These are phyloP conservation scores for Chlorencoelia australis DNA, from an alignment of 2,329 filamentous ascomycete species.

Conservation along the genomic window DNA sequence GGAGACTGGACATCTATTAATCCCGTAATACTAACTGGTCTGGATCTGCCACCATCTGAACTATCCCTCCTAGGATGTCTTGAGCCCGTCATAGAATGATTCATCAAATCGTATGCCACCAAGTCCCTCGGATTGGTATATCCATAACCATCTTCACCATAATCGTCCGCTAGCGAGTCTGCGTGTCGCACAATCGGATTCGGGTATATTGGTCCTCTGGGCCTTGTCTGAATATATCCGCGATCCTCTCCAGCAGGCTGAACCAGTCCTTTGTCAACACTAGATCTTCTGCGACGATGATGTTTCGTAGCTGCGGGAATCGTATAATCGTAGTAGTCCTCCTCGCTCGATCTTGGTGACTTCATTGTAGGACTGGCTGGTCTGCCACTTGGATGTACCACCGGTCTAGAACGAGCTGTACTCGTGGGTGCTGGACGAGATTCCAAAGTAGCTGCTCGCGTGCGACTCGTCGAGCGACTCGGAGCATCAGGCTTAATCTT, in stretches of 20 bases:
- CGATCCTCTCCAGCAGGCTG: too few relatives aligned
- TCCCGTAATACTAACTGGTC: conserved; percentile 22
- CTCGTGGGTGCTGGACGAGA: conserved; percentile 38
- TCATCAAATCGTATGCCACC: conserved; percentile 50
- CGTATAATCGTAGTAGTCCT: conserved; percentile 43
- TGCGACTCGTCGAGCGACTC: conserved; percentile 37
- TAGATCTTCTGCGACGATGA: conserved; percentile 24
- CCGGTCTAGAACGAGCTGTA: conserved; percentile 35
- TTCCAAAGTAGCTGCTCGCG: conserved; percentile 40
- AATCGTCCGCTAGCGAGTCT: conserved; percentile 36
- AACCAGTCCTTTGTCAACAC: too few relatives aligned
- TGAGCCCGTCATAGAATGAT: conserved; percentile 33
- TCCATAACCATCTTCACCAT: conserved; percentile 50
- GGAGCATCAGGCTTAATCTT: conserved; percentile 44
- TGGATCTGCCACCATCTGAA: conserved; percentile 35
- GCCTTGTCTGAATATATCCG: too few relatives aligned
- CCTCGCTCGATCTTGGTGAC: conserved; percentile 42
- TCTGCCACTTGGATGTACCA: conserved; percentile 24
- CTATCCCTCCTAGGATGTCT: conserved; percentile 41
- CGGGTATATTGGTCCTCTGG: conserved; percentile 15
- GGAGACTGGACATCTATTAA: conserved; percentile 21
- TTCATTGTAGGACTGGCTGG: conserved; percentile 39
- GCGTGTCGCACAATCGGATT: conserved; percentile 30
- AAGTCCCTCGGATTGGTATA: conserved; percentile 55
- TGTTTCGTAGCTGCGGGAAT: conserved; percentile 49